A percentile compares a stretch with the other conserved stretches of the same genome.
These are phyloP conservation scores for Phytophthora agathidicida DNA, from an alignment of 352 stramenopile species.

Conservation along the genomic window DNA sequence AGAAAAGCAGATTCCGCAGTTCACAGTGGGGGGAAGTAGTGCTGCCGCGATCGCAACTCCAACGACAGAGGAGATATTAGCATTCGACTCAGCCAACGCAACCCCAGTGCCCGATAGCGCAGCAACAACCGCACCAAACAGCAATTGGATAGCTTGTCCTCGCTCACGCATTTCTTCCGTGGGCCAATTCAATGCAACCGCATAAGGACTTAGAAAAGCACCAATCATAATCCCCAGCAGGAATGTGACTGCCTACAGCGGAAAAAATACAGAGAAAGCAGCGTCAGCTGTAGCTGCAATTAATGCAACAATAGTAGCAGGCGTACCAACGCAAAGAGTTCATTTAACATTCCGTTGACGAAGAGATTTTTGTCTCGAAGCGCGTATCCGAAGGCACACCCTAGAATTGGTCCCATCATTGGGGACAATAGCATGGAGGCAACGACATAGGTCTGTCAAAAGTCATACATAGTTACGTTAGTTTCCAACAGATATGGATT, in stretches of 20 bases:
- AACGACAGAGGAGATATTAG: slow-evolving; percentile 91
- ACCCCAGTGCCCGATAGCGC: slow-evolving; percentile 79
- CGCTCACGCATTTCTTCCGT: slow-evolving; percentile 84
- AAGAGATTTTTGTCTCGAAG: slow-evolving; percentile 84
- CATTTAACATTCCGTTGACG: slow-evolving; percentile 84
- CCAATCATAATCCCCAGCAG: slow-evolving; percentile 85
- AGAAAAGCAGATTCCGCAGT: slow-evolving; percentile 87
- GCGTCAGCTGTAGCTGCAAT: not conserved
- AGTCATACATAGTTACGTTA: slow-evolving; percentile 3
- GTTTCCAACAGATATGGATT: not conserved
- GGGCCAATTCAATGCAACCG: slow-evolving; percentile 77
- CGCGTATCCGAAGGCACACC: slow-evolving; percentile 82
- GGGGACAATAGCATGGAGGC: slow-evolving; percentile 89
- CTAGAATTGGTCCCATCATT: slow-evolving; percentile 87
- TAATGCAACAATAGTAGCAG: not conserved
- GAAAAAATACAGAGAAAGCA: not conserved
- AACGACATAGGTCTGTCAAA: slow-evolving; percentile 76
- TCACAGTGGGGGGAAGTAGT: slow-evolving; percentile 85
- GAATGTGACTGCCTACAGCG: slow-evolving; percentile 73
- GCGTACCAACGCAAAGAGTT: slow-evolving; percentile 77
- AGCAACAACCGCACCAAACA: slow-evolving; percentile 84
- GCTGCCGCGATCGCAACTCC: slow-evolving; percentile 86
- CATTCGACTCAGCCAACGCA: slow-evolving; percentile 84
- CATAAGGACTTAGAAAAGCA: slow-evolving; percentile 79
- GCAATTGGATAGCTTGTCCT: slow-evolving; percentile 76